phyloP scores from a whole-genome alignment of 495 filamentous ascomycete species.

The Glonium stellatum region DNA sequence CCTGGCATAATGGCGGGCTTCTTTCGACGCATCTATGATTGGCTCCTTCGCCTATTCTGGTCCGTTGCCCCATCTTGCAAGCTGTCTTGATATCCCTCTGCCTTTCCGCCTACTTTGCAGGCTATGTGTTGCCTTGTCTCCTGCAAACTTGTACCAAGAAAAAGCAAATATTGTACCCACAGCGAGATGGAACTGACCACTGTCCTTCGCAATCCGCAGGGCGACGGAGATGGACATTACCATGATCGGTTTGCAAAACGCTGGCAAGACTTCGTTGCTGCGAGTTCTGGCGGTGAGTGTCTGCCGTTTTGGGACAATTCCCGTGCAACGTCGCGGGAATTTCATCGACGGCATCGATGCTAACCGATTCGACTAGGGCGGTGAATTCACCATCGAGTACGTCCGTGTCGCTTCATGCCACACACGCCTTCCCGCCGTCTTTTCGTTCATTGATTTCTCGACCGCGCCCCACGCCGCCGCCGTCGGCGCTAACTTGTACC shows the following conservation, averaged over 20 bases:
- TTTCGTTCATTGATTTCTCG: slow-evolving; percentile 14
- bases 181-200: slow-evolving; percentile 1
- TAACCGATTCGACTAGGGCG: slow-evolving; percentile 59
- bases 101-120: slow-evolving; percentile 17
- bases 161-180: slow-evolving; percentile 19
- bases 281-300: slow-evolving; percentile 83
- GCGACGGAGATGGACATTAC: slow-evolving; percentile 99
- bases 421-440: slow-evolving; percentile 13
- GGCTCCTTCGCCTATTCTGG: slow-evolving; percentile 96
- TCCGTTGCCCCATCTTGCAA: slow-evolving; percentile 51
- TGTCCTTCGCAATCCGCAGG: slow-evolving; percentile 46
- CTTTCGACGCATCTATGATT: slow-evolving; percentile 95
- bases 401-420: slow-evolving; percentile 37
- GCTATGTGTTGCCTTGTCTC: slow-evolving; percentile 20
- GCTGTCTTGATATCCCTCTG: background rate
- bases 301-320: slow-evolving; percentile 16
- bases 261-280: slow-evolving; percentile 92
- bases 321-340: slow-evolving; percentile 17
- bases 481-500: slow-evolving; percentile 8
- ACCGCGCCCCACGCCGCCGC: slow-evolving; percentile 9
- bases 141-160: slow-evolving; percentile 16
- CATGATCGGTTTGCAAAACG: slow-evolving; percentile 98
- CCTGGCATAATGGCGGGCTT: slow-evolving; percentile 66
- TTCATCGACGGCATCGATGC: slow-evolving; percentile 16
- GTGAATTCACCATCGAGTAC: slow-evolving; percentile 99